Conservation (phyloP, 2,329 filamentous ascomycete species). For the Venturia oleaginea region DNA sequence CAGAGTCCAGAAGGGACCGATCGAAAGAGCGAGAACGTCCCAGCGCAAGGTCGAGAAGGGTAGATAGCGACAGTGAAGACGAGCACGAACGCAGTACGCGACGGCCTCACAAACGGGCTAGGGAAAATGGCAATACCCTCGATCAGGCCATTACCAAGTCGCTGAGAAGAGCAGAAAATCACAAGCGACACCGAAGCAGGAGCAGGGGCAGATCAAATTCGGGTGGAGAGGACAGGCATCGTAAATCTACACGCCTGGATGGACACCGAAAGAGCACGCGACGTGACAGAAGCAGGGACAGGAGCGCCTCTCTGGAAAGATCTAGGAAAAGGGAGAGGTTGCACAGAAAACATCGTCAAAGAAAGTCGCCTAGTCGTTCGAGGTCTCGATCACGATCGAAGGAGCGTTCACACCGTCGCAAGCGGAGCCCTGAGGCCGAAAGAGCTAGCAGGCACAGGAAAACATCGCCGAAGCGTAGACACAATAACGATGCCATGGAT, state of each 20-base stretch:
- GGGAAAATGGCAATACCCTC: not conserved
- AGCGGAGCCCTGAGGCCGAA: not conserved
- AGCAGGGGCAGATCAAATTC: slow-evolving; percentile 11
- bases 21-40: not conserved
- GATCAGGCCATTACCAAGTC: not conserved
- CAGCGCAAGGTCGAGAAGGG: not conserved
- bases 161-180: slow-evolving; percentile 2
- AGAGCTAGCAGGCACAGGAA: not conserved
- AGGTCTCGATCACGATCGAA: slow-evolving; percentile 7
- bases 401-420: not conserved
- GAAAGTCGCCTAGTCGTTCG: slow-evolving; percentile 15
- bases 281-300: slow-evolving; percentile 14
- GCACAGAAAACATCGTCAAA: slow-evolving; percentile 8
- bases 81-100: not conserved
- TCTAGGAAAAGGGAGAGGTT: slow-evolving; percentile 11
- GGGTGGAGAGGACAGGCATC: slow-evolving; percentile 9
- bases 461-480: not conserved
- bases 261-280: slow-evolving; percentile 16
- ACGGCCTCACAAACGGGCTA: not conserved
- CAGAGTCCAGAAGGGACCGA: not conserved
- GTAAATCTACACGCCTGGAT: slow-evolving; percentile 16
- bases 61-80: not conserved
- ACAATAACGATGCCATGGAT: not conserved
- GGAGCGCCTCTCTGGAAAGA: slow-evolving; percentile 12
- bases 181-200: not conserved